A percentile compares a stretch with the other conserved stretches of the same genome.
Conservation (phyloP, 768 basidiomycete genomes). For the Tulasnella sp. region DNA sequence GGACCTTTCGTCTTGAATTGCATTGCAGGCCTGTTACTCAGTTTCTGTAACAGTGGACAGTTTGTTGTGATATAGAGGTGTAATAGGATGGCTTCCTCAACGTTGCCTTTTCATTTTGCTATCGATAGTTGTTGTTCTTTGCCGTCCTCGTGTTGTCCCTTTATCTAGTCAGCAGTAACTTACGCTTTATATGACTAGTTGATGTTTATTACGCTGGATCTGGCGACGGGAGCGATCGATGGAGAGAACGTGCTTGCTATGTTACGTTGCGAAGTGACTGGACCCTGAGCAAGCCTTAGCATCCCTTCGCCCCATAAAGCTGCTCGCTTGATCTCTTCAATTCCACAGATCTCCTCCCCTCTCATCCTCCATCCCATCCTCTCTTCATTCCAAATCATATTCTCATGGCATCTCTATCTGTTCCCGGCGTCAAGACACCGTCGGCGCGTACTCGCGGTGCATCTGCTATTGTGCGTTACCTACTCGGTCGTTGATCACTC, state of each 20-base stretch:
- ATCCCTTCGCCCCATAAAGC: conserved; percentile 4
- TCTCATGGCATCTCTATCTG: conserved; percentile 20
- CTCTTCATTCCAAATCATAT: not conserved
- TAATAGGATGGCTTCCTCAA: no score
- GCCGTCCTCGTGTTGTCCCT: not conserved
- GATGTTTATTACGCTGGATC: conserved; percentile 6
- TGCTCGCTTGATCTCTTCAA: conserved; percentile 1
- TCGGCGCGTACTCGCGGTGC: conserved; percentile 22
- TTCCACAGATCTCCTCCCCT: not conserved
- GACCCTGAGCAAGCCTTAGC: no score
- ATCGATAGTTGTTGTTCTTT: not conserved
- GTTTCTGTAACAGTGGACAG: no score
- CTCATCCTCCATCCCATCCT: conserved; percentile 9
- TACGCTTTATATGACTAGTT: no score
- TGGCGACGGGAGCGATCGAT: conserved; percentile 10
- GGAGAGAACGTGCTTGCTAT: conserved; percentile 3
- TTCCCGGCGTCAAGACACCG: conserved; percentile 20
- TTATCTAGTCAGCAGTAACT: not conserved
- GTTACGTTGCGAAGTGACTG: no score
- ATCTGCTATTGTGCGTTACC: conserved; percentile 24
- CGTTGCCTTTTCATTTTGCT: no score
- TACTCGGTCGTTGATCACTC: not conserved
- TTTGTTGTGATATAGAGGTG: no score
- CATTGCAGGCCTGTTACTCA: no score
- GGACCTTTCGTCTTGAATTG: no score